These are phyloP conservation scores for Kalmusia sp. DNA, from an alignment of 2,329 filamentous ascomycete genomes.

Conservation along the genomic window DNA sequence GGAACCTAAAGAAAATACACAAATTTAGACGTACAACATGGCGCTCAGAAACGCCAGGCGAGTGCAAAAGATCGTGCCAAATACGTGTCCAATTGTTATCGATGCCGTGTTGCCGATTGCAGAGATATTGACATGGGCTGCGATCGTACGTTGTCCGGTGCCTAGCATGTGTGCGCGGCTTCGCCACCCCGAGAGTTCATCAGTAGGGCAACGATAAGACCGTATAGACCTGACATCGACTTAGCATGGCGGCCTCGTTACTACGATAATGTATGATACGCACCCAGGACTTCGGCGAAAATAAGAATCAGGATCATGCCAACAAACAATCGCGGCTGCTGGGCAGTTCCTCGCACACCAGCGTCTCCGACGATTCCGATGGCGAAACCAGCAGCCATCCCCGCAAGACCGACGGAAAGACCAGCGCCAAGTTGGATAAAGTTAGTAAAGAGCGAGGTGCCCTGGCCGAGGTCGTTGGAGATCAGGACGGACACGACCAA, in stretches of 20 bases:
- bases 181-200: slow-evolving; percentile 86
- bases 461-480: slow-evolving; percentile 59
- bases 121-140: slow-evolving; percentile 39
- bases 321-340: slow-evolving; percentile 87
- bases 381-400: slow-evolving; percentile 87
- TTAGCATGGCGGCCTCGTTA: slow-evolving; percentile 8
- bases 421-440: slow-evolving; percentile 62
- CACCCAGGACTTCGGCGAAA: slow-evolving; percentile 99
- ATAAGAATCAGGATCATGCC: slow-evolving; percentile 99
- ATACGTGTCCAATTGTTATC: slow-evolving; percentile 25
- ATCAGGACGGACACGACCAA: slow-evolving; percentile 62
- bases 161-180: slow-evolving; percentile 40
- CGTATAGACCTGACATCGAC: slow-evolving; percentile 80
- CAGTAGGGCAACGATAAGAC: slow-evolving; percentile 96
- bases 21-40: slow-evolving; percentile 46
- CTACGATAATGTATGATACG: slow-evolving; percentile 42
- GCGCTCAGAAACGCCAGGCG: slow-evolving; percentile 37
- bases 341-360: slow-evolving; percentile 84
- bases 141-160: slow-evolving; percentile 28
- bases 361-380: slow-evolving; percentile 73
- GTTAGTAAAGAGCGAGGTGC: slow-evolving; percentile 56
- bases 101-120: slow-evolving; percentile 32
- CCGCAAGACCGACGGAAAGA: slow-evolving; percentile 75
- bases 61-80: slow-evolving; percentile 26
- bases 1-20: slow-evolving; percentile 37